Evolutionary conservation across 2,329 filamentous ascomycete species (phyloP).

Genomic region (Penicillium sp.): DNA sequence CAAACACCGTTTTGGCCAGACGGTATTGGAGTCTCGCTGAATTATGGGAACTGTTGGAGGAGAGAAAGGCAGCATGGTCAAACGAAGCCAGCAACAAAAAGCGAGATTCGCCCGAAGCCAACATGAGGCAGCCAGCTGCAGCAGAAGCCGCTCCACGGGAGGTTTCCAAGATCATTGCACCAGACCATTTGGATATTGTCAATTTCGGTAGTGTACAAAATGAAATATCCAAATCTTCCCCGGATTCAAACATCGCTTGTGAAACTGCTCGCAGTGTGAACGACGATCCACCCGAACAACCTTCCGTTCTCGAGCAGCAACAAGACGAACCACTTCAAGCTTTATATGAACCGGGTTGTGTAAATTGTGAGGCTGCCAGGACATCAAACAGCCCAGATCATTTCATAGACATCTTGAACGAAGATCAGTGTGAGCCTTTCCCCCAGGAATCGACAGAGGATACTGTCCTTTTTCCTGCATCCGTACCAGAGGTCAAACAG

Average conservation of each 20-base stretch:
- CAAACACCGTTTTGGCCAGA: background rate
- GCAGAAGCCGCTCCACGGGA: background rate
- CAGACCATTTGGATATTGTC: background rate
- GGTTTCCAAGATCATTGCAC: background rate
- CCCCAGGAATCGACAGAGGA: background rate
- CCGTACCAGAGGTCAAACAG: background rate
- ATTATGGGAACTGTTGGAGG: conserved; percentile 22
- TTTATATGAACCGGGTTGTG: background rate
- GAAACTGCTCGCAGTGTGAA: background rate
- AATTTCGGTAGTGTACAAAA: background rate
- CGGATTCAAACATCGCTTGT: background rate
- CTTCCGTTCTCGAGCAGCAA: background rate
- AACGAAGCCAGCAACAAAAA: background rate
- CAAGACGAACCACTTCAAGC: background rate
- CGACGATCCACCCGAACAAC: background rate
- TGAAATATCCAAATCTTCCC: background rate
- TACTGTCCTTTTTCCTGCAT: background rate
- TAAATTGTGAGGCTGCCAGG: background rate
- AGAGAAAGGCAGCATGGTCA: conserved; percentile 18
- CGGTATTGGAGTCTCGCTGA: conserved; percentile 27
- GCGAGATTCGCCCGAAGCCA: background rate
- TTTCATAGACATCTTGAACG: background rate
- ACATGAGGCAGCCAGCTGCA: background rate
- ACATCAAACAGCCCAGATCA: background rate
- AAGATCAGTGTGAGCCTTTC: background rate